Conservation (phyloP, 139 green algal species). For the Micractinium sp. region DNA sequence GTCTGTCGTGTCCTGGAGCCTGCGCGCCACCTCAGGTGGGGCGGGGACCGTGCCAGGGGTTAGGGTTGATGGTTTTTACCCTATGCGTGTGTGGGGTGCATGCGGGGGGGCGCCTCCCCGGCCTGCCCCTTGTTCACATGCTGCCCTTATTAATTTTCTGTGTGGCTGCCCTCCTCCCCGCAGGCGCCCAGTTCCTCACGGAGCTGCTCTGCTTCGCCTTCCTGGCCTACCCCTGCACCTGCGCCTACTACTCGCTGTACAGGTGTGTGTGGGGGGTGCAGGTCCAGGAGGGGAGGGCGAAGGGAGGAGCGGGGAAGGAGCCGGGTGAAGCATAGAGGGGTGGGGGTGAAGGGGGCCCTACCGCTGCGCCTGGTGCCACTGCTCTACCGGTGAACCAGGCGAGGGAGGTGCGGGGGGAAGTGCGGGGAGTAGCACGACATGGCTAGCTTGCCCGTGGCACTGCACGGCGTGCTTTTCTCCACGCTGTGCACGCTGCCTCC, state of each 20-base stretch:
- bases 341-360: too few species aligned
- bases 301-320: not conserved
- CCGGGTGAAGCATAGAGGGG: too few species aligned
- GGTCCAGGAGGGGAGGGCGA: not conserved
- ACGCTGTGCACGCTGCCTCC: too few species aligned
- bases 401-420: too few species aligned
- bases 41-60: not conserved
- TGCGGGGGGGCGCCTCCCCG: not conserved
- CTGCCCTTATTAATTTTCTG: too few species aligned
- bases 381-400: not conserved
- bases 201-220: conserved; percentile 53
- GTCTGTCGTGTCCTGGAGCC: conserved; percentile 43
- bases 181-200: conserved; percentile 21
- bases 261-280: not conserved
- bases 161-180: not conserved
- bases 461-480: too few species aligned
- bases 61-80: too few species aligned
- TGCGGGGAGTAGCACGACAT: too few species aligned
- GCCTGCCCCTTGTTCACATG: not conserved
- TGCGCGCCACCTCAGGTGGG: conserved; percentile 33
- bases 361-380: not conserved
- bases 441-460: too few species aligned
- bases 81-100: too few species aligned
- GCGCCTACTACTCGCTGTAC: conserved; percentile 59
- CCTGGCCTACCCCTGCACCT: conserved; percentile 53